A percentile compares a stretch with the other conserved stretches of the same genome.
Conservation (phyloP, 345 rosid species). For the Camelina hispida region DNA sequence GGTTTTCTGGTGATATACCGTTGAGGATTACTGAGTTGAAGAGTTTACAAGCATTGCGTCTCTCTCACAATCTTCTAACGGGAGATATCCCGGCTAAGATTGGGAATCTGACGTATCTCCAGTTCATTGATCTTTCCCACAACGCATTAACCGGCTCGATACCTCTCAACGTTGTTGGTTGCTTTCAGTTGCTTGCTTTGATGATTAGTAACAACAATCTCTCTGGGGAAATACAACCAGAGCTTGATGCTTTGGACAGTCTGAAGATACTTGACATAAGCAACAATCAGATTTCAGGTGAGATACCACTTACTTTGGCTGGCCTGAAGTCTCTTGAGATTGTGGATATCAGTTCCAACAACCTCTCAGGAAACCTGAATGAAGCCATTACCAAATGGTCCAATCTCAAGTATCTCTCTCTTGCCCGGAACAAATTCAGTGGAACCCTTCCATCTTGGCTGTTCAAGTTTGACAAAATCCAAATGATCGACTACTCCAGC, state of each 20-base stretch:
- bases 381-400: conserved; percentile 92
- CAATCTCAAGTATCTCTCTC: conserved; percentile 74
- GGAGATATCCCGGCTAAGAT: conserved; percentile 84
- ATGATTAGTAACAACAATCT: conserved; percentile 77
- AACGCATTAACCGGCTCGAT: conserved; percentile 77
- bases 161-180: conserved; percentile 83
- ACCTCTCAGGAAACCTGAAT: conserved; percentile 75
- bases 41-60: conserved; percentile 80
- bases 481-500: conserved; percentile 76
- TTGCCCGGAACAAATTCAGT: conserved; percentile 74
- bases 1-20: conserved; percentile 75
- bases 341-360: conserved; percentile 85
- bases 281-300: conserved; percentile 80
- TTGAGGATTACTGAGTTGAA: conserved; percentile 75
- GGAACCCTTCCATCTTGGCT: conserved; percentile 83
- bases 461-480: conserved; percentile 70
- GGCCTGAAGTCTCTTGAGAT: conserved; percentile 85
- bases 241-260: conserved; percentile 87
- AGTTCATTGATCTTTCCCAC: conserved; percentile 79
- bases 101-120: conserved; percentile 89
- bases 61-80: conserved; percentile 74
- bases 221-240: conserved; percentile 84
- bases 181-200: conserved; percentile 84
- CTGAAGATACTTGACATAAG: conserved; percentile 81
- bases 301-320: conserved; percentile 87